These are phyloP conservation scores for Crucibulum laeve DNA, from an alignment of 768 basidiomycete species.

Conservation along the genomic window DNA sequence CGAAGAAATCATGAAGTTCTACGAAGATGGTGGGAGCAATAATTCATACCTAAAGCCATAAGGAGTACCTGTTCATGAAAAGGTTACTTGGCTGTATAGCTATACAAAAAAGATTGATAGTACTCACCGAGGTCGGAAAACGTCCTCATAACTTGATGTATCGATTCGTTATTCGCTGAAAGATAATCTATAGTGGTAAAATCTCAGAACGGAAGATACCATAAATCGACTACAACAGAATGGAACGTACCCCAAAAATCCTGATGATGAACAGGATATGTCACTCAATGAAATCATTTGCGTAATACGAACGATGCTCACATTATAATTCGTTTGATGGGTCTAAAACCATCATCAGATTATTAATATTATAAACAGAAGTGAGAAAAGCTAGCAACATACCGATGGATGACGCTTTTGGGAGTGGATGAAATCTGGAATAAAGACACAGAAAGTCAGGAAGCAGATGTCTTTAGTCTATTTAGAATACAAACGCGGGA, in stretches of 20 bases:
- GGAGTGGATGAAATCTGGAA: constrained; percentile 32
- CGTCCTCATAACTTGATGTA: constrained; percentile 41
- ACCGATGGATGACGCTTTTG: constrained; percentile 48
- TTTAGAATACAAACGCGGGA: constrained; percentile 32
- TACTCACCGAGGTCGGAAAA: constrained; percentile 48
- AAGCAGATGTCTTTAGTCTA: background rate
- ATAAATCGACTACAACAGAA: background rate
- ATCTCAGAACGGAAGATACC: too few species aligned
- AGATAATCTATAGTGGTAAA: constrained; percentile 35
- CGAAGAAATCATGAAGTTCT: background rate
- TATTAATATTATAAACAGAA: background rate
- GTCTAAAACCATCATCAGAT: background rate
- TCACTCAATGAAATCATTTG: background rate
- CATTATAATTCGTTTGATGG: background rate
- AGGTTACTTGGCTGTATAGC: background rate
- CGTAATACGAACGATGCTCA: background rate
- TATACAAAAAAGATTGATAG: background rate
- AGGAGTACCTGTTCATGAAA: constrained; percentile 26
- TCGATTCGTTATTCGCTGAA: constrained; percentile 41
- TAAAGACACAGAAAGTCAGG: background rate
- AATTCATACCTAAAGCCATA: constrained; percentile 27
- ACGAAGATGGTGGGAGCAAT: constrained; percentile 7
- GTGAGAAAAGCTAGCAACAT: constrained; percentile 30
- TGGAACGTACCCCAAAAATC: constrained; percentile 9
- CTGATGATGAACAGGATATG: constrained; percentile 6